Percentiles rank a stretch among this genome's conserved stretches.
Conservation (phyloP, 805 yeast genomes). For the Brettanomyces custersianus region DNA sequence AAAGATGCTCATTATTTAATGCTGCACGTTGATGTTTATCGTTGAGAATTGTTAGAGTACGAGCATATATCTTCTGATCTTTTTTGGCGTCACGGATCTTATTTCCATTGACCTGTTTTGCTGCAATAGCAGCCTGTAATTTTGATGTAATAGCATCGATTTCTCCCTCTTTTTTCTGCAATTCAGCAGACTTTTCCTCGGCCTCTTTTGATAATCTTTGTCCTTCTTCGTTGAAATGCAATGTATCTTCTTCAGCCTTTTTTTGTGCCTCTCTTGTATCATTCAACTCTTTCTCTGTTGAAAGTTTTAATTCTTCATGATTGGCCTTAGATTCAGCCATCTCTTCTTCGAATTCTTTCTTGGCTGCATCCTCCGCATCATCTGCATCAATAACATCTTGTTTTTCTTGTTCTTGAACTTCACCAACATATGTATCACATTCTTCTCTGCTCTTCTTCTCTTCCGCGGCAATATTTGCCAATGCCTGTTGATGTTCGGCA, state of each 20-base stretch:
- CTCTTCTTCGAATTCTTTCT: constrained; percentile 35
- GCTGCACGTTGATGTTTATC: constrained; percentile 29
- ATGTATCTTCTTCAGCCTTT: constrained; percentile 16
- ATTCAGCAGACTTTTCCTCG: constrained; percentile 27
- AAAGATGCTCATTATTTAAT: constrained; percentile 29
- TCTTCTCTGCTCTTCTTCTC: constrained; percentile 22
- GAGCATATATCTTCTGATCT: constrained; percentile 33
- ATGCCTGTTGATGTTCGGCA: constrained; percentile 13
- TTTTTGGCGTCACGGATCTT: constrained; percentile 17
- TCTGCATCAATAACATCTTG: constrained; percentile 34
- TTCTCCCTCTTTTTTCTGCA: constrained; percentile 34
- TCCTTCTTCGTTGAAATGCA: constrained; percentile 31
- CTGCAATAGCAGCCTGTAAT: constrained; percentile 33
- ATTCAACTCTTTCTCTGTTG: constrained; percentile 17
- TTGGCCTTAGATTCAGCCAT: constrained; percentile 33
- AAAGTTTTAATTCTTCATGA: constrained; percentile 35
- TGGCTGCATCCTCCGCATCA: constrained; percentile 35
- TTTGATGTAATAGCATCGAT: constrained; percentile 20
- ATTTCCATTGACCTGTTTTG: constrained; percentile 31
- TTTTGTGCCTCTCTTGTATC: constrained; percentile 22
- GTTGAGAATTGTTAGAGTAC: constrained; percentile 24
- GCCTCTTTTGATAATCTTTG: constrained; percentile 29
- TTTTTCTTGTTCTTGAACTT: constrained; percentile 32
- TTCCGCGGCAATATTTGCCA: constrained; percentile 14
- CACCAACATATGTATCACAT: constrained; percentile 30